Evolutionary conservation across 345 rosid species (phyloP).

Genomic region (Cardiospermum halicacabum): DNA sequence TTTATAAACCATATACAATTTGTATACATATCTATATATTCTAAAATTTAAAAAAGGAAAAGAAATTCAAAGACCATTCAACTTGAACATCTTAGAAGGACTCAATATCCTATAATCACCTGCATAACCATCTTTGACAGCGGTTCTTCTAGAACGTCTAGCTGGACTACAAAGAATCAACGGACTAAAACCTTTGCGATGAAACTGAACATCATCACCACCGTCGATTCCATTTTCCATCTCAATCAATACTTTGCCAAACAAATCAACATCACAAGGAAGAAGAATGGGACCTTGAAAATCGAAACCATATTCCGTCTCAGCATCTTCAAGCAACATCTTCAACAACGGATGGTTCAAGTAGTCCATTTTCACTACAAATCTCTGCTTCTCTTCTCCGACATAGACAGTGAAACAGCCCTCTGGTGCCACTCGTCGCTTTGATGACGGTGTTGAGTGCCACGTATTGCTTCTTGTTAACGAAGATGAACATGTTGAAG

Average conservation of each 20-base stretch:
- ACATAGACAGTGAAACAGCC: conserved; percentile 79
- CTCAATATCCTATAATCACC: conserved; percentile 37
- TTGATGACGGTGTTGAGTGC: too few relatives aligned
- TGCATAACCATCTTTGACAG: conserved; percentile 17
- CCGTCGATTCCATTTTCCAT: conserved; percentile 35
- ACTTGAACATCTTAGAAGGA: conserved; percentile 31
- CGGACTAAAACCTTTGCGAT: conserved; percentile 22
- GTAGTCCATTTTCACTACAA: conserved; percentile 44
- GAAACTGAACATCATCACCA: background rate
- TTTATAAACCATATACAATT: too few relatives aligned
- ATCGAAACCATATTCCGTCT: conserved; percentile 51
- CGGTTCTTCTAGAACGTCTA: conserved; percentile 2
- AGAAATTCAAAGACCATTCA: conserved; percentile 21
- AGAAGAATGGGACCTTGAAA: conserved; percentile 63
- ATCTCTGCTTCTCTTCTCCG: conserved; percentile 50
- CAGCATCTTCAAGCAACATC: conserved; percentile 74
- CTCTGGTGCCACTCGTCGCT: conserved; percentile 27
- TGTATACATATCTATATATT: too few relatives aligned
- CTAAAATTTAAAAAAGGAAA: too few relatives aligned
- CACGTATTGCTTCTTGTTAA: conserved; percentile 3
- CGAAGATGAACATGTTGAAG: too few relatives aligned
- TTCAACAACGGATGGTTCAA: conserved; percentile 70
- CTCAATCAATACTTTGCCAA: conserved; percentile 48
- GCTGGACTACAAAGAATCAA: conserved; percentile 20
- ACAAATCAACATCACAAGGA: conserved; percentile 70